Base-by-base conservation (phyloP, 2,329 filamentous ascomycete species). In the Ceratocystis colombiana region DNA sequence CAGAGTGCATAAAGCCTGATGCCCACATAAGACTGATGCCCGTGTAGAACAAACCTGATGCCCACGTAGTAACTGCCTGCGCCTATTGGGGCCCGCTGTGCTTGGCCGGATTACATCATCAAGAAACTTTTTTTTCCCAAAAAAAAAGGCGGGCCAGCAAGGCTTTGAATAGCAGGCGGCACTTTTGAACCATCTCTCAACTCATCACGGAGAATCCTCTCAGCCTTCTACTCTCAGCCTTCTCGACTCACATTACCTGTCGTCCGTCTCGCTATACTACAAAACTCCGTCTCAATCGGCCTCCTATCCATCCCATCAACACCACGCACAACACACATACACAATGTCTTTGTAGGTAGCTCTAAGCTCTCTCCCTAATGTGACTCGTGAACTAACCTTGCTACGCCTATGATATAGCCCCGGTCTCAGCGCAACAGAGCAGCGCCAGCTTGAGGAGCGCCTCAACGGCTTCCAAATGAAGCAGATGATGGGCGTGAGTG, bases 381-480 rank as follows among this genome's bases (percentile, higher is more conserved):
- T 7, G 12, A 20, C 55, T 20, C 2, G 28, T 2, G 17, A 20
- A 33, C 61, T 66, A 61, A 61, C 59, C 20, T 41, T 22, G 10
- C 57, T 8, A 45, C 33, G 17, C 25, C 8, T 28, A 7, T 20
- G 22, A 17, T 41, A 59, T 66, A 65, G 71, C 67, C 57, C 64
- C 65, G 67, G 25, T 68, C 61, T 66, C 68, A 70, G 70, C 66
- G 61, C 63, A 73, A 77, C 85, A 73, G 93, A 97, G 82, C 89
- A 95, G 81, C 89, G 90, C 79, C 90, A 94, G 82, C 88, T 99
- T 75, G 88, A 96, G 78, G 79, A 85, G 79, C 90, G 94, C 78
- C 92, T 99, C 85, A 91, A 97, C 81, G 89, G 89, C 79, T 95
- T 94, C 79, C 94, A 99, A 79, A 90, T 99, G 83, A 96, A 96